Conservation (phyloP, 768 basidiomycete genomes). For the Leucocoprinus birnbaumii region DNA sequence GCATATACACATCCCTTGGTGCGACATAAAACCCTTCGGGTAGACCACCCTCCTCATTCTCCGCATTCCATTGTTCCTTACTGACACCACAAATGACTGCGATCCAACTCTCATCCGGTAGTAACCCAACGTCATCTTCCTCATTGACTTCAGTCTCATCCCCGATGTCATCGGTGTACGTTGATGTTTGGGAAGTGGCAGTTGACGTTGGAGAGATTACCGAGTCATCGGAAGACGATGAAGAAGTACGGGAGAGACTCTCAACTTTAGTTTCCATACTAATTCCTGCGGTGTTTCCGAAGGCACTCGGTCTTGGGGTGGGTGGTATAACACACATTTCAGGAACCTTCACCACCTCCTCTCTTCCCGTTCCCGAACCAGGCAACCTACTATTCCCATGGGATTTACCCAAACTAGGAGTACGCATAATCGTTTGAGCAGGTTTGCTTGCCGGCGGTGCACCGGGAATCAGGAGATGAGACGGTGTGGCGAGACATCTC, state of each 20-base stretch:
- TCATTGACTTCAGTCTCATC: constrained; percentile 3
- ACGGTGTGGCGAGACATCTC: constrained; percentile 42
- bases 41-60: constrained; percentile 33
- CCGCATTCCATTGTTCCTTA: constrained; percentile 46
- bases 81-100: constrained; percentile 77
- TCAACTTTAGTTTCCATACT: neutral
- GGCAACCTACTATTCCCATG: neutral
- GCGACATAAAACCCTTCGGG: constrained; percentile 76
- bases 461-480: constrained; percentile 57
- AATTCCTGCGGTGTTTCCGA: too few species aligned
- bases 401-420: neutral
- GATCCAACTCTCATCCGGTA: constrained; percentile 74
- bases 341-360: neutral
- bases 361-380: too few species aligned
- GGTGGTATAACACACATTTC: constrained; percentile 17
- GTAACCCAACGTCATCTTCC: constrained; percentile 32
- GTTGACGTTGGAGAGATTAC: neutral
- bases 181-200: neutral
- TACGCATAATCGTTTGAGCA: constrained; percentile 11
- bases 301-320: constrained; percentile 9
- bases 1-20: constrained; percentile 79
- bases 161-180: neutral
- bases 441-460: constrained; percentile 48
- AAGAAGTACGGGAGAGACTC: neutral
- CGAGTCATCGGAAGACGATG: neutral